phyloP scores from a whole-genome alignment of 176 grass and related monocot species.

The Raddia distichophylla region DNA sequence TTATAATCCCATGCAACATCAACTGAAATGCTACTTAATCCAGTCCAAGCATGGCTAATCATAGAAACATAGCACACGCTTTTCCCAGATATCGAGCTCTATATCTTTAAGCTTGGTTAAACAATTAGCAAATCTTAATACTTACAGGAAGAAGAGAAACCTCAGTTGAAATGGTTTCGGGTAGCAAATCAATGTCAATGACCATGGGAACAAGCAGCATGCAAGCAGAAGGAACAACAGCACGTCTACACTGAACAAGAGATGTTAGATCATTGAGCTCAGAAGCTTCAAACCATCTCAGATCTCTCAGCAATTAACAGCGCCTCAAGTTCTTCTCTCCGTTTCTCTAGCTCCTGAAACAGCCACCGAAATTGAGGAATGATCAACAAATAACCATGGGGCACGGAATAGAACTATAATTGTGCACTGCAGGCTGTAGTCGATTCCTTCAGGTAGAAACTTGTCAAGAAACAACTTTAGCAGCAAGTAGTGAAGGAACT shows the following conservation, averaged over 20 bases:
- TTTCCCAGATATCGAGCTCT: neutral
- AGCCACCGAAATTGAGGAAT: conserved; percentile 15
- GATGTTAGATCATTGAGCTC: conserved; percentile 13
- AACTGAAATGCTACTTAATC: neutral
- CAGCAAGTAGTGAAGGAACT: neutral
- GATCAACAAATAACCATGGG: neutral
- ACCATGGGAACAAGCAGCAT: neutral
- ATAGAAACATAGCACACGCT: neutral
- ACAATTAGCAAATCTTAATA: conserved; percentile 20
- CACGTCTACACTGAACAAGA: conserved; percentile 26
- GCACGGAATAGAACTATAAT: neutral
- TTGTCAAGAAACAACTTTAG: neutral
- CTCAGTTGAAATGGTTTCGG: neutral
- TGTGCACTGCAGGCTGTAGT: neutral
- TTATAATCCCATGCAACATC: neutral
- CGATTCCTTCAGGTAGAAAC: conserved; percentile 1
- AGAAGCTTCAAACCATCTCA: conserved; percentile 35
- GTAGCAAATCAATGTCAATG: neutral
- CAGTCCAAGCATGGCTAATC: neutral
- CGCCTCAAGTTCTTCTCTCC: conserved; percentile 87
- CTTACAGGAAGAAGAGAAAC: conserved; percentile 29
- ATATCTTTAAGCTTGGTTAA: neutral
- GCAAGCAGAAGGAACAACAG: conserved; percentile 17
- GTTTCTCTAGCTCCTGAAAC: conserved; percentile 82
- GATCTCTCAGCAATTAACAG: conserved; percentile 63